Conservation (phyloP, 2,329 filamentous ascomycete species). For the Aspergillus pseudonomiae region DNA sequence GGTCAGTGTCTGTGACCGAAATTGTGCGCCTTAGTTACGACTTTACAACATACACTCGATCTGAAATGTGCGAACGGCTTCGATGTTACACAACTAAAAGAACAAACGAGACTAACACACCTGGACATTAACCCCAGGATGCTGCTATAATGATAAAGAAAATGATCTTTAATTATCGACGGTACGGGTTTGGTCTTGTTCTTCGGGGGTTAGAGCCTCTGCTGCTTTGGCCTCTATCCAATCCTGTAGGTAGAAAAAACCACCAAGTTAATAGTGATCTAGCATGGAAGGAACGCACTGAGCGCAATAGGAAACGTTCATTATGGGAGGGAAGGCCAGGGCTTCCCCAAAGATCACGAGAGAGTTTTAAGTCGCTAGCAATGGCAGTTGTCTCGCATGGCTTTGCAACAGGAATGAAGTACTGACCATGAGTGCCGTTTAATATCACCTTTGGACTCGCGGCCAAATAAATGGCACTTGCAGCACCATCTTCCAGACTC, state of each 20-base stretch:
- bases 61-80: background rate
- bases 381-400: conserved; percentile 27
- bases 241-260: conserved; percentile 16
- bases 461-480: conserved; percentile 35
- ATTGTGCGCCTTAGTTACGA: background rate
- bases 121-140: background rate
- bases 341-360: conserved; percentile 35
- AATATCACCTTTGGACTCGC: conserved; percentile 27
- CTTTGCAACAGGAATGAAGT: conserved; percentile 44
- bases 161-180: too few relatives aligned
- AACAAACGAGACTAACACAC: background rate
- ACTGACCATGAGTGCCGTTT: conserved; percentile 31
- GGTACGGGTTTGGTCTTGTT: background rate
- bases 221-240: conserved; percentile 25
- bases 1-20: conserved; percentile 65
- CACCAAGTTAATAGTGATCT: background rate
- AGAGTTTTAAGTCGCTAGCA: conserved; percentile 34
- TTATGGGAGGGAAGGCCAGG: background rate
- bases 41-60: background rate
- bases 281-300: background rate
- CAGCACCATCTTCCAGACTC: conserved; percentile 30
- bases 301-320: background rate
- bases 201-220: conserved; percentile 17
- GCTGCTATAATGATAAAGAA: background rate
- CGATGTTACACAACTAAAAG: background rate